A percentile compares a stretch with the other conserved stretches of the same genome.
These are phyloP conservation scores for Kalanchoe fedtschenkoi DNA, from an alignment of 164 flowering plant genomes.

Conservation along the genomic window DNA sequence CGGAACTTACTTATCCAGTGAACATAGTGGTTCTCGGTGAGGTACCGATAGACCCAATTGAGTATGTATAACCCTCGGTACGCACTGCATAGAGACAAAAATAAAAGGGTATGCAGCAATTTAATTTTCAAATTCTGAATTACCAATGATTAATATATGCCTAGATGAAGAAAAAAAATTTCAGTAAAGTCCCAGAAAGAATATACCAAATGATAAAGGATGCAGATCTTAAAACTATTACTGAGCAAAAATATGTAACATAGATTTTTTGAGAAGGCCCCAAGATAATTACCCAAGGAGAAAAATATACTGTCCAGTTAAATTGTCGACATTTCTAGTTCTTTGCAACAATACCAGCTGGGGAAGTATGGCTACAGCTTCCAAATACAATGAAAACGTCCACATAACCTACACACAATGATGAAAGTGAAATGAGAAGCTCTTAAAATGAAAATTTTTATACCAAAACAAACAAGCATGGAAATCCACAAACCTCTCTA, in stretches of 20 bases:
- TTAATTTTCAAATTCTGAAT: background rate
- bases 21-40: constrained; percentile 69
- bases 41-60: constrained; percentile 90
- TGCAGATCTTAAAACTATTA: background rate
- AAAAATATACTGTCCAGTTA: constrained; percentile 88
- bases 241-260: background rate
- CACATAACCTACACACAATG: constrained; percentile 58
- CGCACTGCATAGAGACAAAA: constrained; percentile 36
- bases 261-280: background rate
- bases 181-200: background rate
- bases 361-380: constrained; percentile 96
- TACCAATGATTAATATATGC: background rate
- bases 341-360: constrained; percentile 88
- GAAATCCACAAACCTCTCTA: constrained; percentile 42
- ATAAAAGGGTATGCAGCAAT: background rate
- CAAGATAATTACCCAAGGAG: constrained; percentile 59
- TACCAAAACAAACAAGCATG: background rate
- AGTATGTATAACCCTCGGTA: constrained; percentile 70
- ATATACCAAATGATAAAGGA: background rate
- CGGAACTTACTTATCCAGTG: constrained; percentile 74
- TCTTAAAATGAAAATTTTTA: background rate
- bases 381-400: constrained; percentile 83
- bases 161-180: no score
- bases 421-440: background rate
- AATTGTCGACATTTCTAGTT: constrained; percentile 83